Base-by-base conservation (phyloP, 345 rosid species). In the Eutrema yunnanense region DNA sequence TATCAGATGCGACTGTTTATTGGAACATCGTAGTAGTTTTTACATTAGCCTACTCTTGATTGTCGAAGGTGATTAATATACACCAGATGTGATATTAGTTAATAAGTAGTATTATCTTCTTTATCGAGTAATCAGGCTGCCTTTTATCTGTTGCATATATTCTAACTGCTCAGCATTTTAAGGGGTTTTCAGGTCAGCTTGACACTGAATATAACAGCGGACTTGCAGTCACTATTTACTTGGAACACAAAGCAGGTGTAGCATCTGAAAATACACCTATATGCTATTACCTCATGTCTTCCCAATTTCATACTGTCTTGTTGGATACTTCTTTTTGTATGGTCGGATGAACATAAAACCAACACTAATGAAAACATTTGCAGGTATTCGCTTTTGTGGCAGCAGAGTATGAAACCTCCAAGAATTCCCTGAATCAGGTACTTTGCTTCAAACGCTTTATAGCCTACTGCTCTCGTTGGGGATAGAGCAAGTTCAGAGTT, bases 201-300 rank as follows among this genome's bases (percentile, higher is more conserved):
- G 79, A 89, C 90, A 9, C 78, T 94, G 86, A 94, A 94, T 72
- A 84, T 94, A 81, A 80, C 98, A 53, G 96, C 96, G 1, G 95
- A 94, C 74, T 78, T 94, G 62, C 93, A 88, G 80, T 87, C 98
- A 33, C 73, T 91, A 51, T 94, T 88, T 77, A 88, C 97, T 41
- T 91, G 98, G 98, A 94, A 94, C 84, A 91, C 98, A 0, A 91
- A 94, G 79, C 97, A 91, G 96, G 98, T 94, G 76, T 64, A 62
- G 9, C 54, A 47, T 76, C 37, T 2, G 1, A 27, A 26, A 9
- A 4, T 53, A 42, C 19, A 61, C 34, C 71, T 52, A 55, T 52
- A 54, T 34, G 3, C n/a, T 75, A 54, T 64, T 42, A 4, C 29
- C 40, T 30, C 8, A n/a, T 36, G 6, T 42, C 11, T 26, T 10